Base-by-base conservation (phyloP, 2,329 filamentous ascomycete genomes). In the Fusarium scirpi region DNA sequence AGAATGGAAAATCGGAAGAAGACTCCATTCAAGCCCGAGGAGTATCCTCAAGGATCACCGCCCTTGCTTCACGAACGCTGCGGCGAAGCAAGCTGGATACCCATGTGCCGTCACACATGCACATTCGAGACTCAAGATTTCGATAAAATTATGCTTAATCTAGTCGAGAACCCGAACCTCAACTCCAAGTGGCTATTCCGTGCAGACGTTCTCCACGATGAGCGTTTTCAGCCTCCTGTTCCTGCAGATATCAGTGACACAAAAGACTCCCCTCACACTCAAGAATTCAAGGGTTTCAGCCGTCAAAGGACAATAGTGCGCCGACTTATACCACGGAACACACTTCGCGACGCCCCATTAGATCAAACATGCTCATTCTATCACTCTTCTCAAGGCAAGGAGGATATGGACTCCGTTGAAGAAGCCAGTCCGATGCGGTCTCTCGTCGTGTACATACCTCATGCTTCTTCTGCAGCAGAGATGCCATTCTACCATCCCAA, bases 401-500 rank as follows among this genome's bases (percentile, higher is more conserved):
- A 53, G 24, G 58, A 54, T 22, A 15, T 60, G 41, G 51, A 55
- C 10, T 24, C 63, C 69, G 22, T 74, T 13, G 68, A 72, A 53
- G 69, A 65, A 43, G 76, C 80, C 22, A 74, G 76, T 27, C 73
- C 69, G 29, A 32, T 65, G 41, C 73, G 77, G 58, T 77, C 80
- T 15, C 73, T 82, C 8, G 88, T 97, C 18, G 79, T 97, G 34
- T 97, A 97, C 78, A 84, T 92, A 8, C 94, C 95, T 10, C 94
- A 97, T 79, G 85, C 89, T 11, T 78, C 85, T 32, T 82, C 82
- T 2, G 82, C 86, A 13, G 84, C 87, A 16, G 86, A 91, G 5
- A 86, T 96, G 66, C 95, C 95, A 2, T 97, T 92, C 80, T 98
- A 98, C 80, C 94, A 98, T 77, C 95, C 95, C 24, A 85, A 87